Conservation (phyloP, 305 asterid genomes). For the Rubia tinctorum region DNA sequence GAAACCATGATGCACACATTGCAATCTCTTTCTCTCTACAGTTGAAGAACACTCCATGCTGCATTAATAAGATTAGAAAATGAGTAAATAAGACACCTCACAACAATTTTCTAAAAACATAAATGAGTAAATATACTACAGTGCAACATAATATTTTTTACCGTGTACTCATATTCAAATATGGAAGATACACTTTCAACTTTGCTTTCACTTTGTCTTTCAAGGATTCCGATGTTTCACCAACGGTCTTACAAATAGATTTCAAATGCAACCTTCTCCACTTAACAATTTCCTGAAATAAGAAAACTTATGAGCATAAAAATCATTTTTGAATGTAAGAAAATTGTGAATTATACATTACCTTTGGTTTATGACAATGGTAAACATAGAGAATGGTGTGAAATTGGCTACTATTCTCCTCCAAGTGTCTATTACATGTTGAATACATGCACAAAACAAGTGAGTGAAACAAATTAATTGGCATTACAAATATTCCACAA, state of each 20-base stretch:
- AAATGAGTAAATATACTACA: too few species aligned
- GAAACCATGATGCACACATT: too few species aligned
- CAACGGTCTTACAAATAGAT: conserved; percentile 55
- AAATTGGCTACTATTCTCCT: conserved; percentile 28
- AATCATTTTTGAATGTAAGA: neutral
- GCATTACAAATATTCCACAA: conserved; percentile 13
- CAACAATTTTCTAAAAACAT: too few species aligned
- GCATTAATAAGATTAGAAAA: too few species aligned
- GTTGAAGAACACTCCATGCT: too few species aligned
- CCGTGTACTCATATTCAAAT: too few species aligned
- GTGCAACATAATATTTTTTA: too few species aligned
- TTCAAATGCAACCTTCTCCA: conserved; percentile 45
- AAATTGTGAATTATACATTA: conserved; percentile 28
- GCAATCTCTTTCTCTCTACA: too few species aligned
- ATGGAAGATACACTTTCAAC: too few species aligned
- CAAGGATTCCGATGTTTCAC: conserved; percentile 32
- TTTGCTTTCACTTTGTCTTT: conserved; percentile 17
- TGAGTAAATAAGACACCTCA: too few species aligned
- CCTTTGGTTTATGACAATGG: conserved; percentile 80
- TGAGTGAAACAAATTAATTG: conserved; percentile 19
- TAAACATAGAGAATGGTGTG: conserved; percentile 60
- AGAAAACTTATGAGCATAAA: conserved; percentile 18
- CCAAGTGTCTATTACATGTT: conserved; percentile 41
- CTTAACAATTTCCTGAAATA: conserved; percentile 60
- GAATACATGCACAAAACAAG: conserved; percentile 17